phyloP scores from a whole-genome alignment of 1,284 basidiomycete genomes.

The Xanthoconium separans region DNA sequence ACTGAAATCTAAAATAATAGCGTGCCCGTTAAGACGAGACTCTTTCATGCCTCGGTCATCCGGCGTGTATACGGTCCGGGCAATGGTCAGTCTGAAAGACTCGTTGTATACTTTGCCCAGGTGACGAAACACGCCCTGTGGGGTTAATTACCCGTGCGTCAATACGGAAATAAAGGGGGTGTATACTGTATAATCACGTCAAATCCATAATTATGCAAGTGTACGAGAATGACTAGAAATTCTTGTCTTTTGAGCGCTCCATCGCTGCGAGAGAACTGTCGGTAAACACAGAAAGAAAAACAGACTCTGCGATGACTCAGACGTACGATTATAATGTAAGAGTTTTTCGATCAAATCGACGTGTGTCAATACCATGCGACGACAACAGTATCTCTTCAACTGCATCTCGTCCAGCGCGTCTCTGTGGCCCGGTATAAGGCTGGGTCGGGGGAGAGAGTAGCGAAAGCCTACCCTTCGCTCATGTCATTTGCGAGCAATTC shows the following conservation, averaged over 20 bases:
- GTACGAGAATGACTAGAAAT: slow-evolving; percentile 14
- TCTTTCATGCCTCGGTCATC: too few species aligned
- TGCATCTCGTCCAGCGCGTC: slow-evolving; percentile 92
- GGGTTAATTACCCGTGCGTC: too few species aligned
- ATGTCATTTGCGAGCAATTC: slow-evolving; percentile 75
- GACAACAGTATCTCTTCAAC: slow-evolving; percentile 93
- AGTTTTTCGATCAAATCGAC: slow-evolving; percentile 97
- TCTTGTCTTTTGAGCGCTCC: slow-evolving; percentile 33
- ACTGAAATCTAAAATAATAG: too few species aligned
- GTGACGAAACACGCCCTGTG: too few species aligned
- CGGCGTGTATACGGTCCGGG: too few species aligned
- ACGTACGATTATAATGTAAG: slow-evolving; percentile 93
- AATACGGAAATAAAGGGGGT: too few species aligned
- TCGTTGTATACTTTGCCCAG: too few species aligned
- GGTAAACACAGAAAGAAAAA: not conserved
- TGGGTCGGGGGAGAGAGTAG: not conserved
- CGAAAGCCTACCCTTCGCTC: slow-evolving; percentile 76
- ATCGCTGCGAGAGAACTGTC: slow-evolving; percentile 23
- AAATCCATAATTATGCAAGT: not conserved
- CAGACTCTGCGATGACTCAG: not conserved
- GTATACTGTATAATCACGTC: not conserved
- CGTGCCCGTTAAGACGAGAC: too few species aligned
- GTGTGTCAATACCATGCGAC: slow-evolving; percentile 97
- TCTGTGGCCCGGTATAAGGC: slow-evolving; percentile 39
- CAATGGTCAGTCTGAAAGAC: too few species aligned